Evolutionary conservation across 441 rosid species (phyloP).

Genomic region (Theobroma grandiflorum): DNA sequence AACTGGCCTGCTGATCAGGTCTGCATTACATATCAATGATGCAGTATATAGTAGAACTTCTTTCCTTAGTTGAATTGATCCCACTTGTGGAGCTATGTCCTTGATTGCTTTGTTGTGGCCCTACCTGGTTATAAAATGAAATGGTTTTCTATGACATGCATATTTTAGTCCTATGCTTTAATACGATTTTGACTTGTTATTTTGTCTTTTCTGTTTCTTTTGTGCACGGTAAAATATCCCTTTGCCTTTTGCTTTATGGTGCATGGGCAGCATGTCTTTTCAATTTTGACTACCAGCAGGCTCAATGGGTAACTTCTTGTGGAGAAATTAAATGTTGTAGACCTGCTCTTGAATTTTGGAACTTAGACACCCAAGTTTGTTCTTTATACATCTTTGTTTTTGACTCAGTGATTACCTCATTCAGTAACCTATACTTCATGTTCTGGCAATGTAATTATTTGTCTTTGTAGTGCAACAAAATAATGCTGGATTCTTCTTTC

Average conservation of each 20-base stretch:
- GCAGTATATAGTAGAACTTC: background rate
- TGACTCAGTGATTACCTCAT: background rate
- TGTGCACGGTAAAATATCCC: background rate
- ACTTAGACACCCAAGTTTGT: background rate
- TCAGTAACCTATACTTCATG: background rate
- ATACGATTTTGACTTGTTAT: slow-evolving; percentile 21
- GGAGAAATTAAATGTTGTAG: slow-evolving; percentile 9
- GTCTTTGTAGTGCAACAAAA: slow-evolving; percentile 4
- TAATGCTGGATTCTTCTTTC: background rate
- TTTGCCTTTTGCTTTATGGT: background rate
- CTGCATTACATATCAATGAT: slow-evolving; percentile 22
- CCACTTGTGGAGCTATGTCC: background rate
- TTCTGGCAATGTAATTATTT: background rate
- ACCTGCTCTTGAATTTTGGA: slow-evolving; percentile 18
- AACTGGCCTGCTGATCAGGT: slow-evolving; percentile 99
- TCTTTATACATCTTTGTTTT: background rate
- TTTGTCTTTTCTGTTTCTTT: background rate
- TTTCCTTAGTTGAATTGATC: background rate
- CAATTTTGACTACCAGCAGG: background rate
- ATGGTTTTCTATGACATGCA: slow-evolving; percentile 13
- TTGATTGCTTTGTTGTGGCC: background rate
- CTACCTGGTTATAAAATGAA: slow-evolving; percentile 10
- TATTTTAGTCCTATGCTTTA: background rate
- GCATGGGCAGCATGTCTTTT: background rate
- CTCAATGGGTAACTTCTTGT: background rate